Percentiles rank a stretch among this genome's conserved stretches.
Evolutionary conservation across 2,329 filamentous ascomycete species (phyloP).

Genomic region (Venturia oleaginea): DNA sequence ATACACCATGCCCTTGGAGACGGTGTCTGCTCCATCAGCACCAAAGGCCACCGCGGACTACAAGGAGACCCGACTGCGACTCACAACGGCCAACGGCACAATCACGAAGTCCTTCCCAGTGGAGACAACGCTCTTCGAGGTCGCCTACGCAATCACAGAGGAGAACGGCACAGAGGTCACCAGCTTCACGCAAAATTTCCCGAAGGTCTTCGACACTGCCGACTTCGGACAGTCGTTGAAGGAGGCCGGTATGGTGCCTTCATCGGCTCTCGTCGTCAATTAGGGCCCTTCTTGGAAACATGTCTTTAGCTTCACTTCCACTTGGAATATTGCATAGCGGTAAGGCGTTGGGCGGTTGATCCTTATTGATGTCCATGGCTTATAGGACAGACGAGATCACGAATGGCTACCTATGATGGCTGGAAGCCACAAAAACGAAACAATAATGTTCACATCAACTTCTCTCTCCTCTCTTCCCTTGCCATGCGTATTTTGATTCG

Average conservation of each 20-base stretch:
- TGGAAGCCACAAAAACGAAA: background rate
- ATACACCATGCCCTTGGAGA: constrained; percentile 32
- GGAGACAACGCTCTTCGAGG: constrained; percentile 86
- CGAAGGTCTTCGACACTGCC: constrained; percentile 61
- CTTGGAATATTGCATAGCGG: constrained; percentile 2
- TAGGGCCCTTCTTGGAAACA: background rate
- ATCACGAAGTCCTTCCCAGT: constrained; percentile 81
- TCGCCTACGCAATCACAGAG: constrained; percentile 64
- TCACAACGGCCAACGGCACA: constrained; percentile 69
- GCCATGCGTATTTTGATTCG: no score
- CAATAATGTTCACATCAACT: no score
- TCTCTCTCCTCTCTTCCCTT: no score
- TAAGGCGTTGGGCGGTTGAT: background rate
- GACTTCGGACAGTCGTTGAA: constrained; percentile 89
- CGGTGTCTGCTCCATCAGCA: constrained; percentile 40
- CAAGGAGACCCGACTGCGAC: constrained; percentile 68
- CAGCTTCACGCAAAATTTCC: constrained; percentile 80
- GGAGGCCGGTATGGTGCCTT: constrained; percentile 83
- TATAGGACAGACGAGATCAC: background rate
- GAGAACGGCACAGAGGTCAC: constrained; percentile 63
- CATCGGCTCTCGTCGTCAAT: constrained; percentile 73
- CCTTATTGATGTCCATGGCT: background rate
- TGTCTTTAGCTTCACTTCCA: background rate
- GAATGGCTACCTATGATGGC: background rate
- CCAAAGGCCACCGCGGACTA: constrained; percentile 62